Conservation (phyloP, 805 yeast genomes). For the Debaryomyces prosopidis region DNA sequence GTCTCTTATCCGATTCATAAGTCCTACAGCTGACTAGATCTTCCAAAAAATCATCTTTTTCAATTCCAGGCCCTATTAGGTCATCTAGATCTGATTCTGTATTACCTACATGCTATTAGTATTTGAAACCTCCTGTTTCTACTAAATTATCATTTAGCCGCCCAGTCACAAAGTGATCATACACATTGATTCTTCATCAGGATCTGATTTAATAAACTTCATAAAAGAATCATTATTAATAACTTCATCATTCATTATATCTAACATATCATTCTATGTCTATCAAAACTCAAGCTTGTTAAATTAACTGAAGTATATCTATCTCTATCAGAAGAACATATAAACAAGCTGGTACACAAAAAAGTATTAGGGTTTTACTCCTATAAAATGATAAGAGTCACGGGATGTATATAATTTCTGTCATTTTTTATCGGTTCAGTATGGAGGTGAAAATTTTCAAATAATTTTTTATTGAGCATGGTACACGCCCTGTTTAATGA, state of each 20-base stretch:
- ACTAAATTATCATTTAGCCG: constrained; percentile 1
- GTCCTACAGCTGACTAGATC: too few species aligned
- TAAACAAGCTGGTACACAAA: too few species aligned
- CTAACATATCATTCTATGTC: not conserved
- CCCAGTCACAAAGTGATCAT: not conserved
- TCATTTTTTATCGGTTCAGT: not conserved
- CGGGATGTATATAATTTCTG: not conserved
- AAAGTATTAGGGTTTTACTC: too few species aligned
- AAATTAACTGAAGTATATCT: too few species aligned
- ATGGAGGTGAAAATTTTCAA: not conserved
- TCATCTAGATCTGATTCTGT: too few species aligned
- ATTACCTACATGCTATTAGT: not conserved
- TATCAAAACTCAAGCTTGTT: not conserved
- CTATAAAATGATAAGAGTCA: too few species aligned
- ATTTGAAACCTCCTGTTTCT: not conserved
- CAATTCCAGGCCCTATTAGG: too few species aligned
- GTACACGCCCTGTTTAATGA: not conserved
- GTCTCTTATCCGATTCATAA: too few species aligned
- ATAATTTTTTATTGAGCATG: not conserved
- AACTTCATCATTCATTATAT: not conserved
- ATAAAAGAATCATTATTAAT: not conserved
- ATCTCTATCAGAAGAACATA: too few species aligned
- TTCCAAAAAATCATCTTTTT: too few species aligned
- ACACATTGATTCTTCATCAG: constrained; percentile 1
- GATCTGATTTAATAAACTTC: constrained; percentile 1